Evolutionary conservation across 306 rosid species (phyloP), one percentile per base, ranked within the genome.

Genomic region (Cucurbita ficifolia): DNA sequence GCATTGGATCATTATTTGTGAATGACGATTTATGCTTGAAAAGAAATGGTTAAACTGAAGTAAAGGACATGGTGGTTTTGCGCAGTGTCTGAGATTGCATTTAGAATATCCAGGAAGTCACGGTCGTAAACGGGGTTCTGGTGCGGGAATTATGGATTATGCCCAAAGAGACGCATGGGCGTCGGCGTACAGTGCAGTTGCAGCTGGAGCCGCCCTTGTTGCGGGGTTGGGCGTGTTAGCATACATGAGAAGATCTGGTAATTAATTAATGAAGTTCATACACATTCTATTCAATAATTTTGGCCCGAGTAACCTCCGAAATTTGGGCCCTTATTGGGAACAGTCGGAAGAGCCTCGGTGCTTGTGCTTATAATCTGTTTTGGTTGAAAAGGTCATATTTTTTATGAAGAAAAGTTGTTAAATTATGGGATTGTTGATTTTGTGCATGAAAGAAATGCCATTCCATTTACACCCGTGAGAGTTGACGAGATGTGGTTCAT

Each of bases 11-110:
- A 72, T 36, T 39, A 38, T 40, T 19, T 72, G 48, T 17, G 64
- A 36, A 36, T 38, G 59, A 53, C 12, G 5, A 72, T 40, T 38
- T 39, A 53, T 54, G n/a, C 21, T 10, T 19, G 64, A 40, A 51
- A 51, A 38, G 19, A 38, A 52, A 71, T 33, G 38, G 38, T 64
- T 18, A 2, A 67, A 45, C 55, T 67, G 36, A 43, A 45, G 54
- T 43, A 42, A 65, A n/a, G 5, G 10, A 45, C 18, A 13, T 45
- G 36, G 6, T 69, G 46, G 74, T 50, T 70, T 24, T 70, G 55
- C 79, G 75, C 83, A 95, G 99, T 96, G 96, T 51, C 79, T 95
- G 89, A 85, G 89, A 79, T 82, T 95, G 90, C 91, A 91, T 82
- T 83, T 95, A 77, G 99, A 95, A 68, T 91, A 84, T 80, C 78